A percentile compares a stretch with the other conserved stretches of the same genome.
phyloP scores from a whole-genome alignment of 257 asterid species.

The Capsicum rhomboideum region DNA sequence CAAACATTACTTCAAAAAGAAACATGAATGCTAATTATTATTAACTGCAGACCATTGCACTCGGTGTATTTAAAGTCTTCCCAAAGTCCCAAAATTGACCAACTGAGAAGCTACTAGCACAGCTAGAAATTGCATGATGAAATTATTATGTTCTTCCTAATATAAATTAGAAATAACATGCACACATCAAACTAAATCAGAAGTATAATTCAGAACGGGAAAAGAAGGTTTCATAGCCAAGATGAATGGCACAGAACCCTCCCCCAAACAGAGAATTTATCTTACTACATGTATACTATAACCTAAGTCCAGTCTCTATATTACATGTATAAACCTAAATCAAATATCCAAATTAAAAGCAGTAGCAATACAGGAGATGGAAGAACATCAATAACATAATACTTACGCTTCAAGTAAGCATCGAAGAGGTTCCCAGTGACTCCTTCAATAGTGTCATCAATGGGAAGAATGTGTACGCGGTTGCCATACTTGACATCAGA shows the following conservation, averaged over 20 bases:
- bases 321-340: neutral
- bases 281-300: neutral
- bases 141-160: neutral
- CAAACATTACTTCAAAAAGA: neutral
- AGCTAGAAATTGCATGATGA: neutral
- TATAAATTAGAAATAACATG: neutral
- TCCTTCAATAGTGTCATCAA: conserved; percentile 71
- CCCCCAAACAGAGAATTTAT: neutral
- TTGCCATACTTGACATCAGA: conserved; percentile 72
- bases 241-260: neutral
- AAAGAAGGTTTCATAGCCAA: neutral
- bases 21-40: neutral
- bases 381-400: neutral
- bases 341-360: neutral
- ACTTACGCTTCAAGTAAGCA: conserved; percentile 60
- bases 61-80: neutral
- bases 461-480: conserved; percentile 80
- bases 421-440: conserved; percentile 60
- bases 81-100: neutral
- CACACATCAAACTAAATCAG: neutral
- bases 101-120: neutral
- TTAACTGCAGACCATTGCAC: neutral
- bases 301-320: neutral
- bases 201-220: neutral
- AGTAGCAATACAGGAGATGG: neutral